phyloP scores from a whole-genome alignment of 1,284 basidiomycete species.

The Ceratobasidium sp. region DNA sequence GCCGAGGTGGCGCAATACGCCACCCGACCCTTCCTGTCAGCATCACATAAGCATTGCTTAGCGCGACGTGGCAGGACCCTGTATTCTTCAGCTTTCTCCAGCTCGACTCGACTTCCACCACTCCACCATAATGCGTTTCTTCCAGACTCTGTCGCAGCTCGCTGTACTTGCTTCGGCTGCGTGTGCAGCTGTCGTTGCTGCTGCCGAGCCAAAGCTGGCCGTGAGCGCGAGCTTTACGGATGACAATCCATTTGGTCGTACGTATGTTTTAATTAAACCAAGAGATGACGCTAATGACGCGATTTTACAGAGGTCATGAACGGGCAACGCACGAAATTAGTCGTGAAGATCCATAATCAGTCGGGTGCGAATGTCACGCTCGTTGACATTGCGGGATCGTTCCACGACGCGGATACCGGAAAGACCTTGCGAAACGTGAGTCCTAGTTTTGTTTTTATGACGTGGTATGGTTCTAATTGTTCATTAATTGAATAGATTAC shows the following conservation, averaged over 20 bases:
- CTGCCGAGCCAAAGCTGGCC: constrained; percentile 64
- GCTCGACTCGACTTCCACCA: constrained; percentile 6
- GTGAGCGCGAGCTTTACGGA: constrained; percentile 80
- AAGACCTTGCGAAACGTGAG: constrained; percentile 81
- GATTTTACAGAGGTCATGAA: constrained; percentile 79
- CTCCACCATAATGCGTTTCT: constrained; percentile 44
- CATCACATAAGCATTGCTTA: constrained; percentile 14
- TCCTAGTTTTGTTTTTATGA: constrained; percentile 50
- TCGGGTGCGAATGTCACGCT: constrained; percentile 83
- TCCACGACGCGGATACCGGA: constrained; percentile 76
- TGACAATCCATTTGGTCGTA: constrained; percentile 85
- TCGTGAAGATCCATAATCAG: constrained; percentile 79
- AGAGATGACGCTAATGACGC: constrained; percentile 42
- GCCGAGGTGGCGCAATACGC: constrained; percentile 1
- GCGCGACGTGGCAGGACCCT: constrained; percentile 42
- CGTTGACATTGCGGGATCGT: constrained; percentile 76
- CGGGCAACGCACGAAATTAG: constrained; percentile 82
- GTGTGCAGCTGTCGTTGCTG: constrained; percentile 41
- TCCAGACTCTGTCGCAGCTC: constrained; percentile 39
- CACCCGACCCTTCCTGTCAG: constrained; percentile 5
- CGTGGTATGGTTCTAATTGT: not conserved
- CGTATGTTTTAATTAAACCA: constrained; percentile 56
- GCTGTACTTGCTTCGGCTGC: constrained; percentile 46
- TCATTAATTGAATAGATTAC: constrained; percentile 65
- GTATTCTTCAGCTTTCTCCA: constrained; percentile 10